Base-by-base conservation (phyloP, 345 rosid species). In the Sisymbrium irio region DNA sequence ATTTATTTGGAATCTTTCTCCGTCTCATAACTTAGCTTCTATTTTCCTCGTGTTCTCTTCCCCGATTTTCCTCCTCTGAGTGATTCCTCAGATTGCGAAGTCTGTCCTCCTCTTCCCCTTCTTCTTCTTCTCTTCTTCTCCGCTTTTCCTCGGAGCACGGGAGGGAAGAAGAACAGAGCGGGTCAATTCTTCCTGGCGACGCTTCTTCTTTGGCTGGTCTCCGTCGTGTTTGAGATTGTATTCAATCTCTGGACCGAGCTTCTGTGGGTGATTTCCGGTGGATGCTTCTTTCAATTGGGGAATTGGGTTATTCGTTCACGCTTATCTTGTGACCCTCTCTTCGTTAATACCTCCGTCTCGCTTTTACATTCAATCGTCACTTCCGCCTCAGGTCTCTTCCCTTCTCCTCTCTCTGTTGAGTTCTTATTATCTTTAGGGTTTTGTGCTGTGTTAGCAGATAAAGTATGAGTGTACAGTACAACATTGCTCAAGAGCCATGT, bases 261-360 rank as follows among this genome's bases (percentile, higher is more conserved):
- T 32, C 41, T 85, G 6, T 82, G 47, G 58, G 77, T 93, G 51
- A 74, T 87, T 9, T 79, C 70, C 0, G 97, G 97, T 14, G 82
- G 76, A 46, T 79, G 60, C 46, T 86, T 93, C 66, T 91, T 76
- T 88, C 96, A 93, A 72, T 35, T 65, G 17, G 86, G 88, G 40
- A 93, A 91, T 72, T 84, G 88, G 89, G 73, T 82, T 18, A 53
- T 91, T 73, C 85, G 96, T 20, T 17, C 47, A 20, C 54, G 45
- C 69, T 72, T 89, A 61, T 89, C 92, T 75, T 94, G 96, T 59
- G 96, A 91, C 61, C 89, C 94, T 76, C 86, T 91, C 73, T 88
- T 89, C 41, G 98, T 93, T 37, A 93, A 91, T 17, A 93, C 97
- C 78, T 82, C 85, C 25, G 96, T 89, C 65, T 93, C 98, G 62